A percentile compares a stretch with the other conserved stretches of the same genome.
phyloP scores from a whole-genome alignment of 139 green algal species.

The Chlamydomonas applanata region DNA sequence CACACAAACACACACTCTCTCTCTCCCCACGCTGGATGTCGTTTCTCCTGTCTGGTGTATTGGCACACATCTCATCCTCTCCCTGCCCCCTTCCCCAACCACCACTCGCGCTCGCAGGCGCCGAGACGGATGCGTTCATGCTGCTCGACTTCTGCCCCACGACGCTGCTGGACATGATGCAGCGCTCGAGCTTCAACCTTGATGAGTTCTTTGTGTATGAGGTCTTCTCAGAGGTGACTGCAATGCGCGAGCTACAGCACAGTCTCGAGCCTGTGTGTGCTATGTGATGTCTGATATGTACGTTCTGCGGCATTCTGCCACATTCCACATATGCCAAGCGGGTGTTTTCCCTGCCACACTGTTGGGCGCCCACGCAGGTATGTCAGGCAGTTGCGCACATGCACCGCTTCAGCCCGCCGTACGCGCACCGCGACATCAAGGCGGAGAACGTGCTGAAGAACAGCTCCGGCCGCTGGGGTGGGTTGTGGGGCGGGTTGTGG shows the following conservation, averaged over 20 bases:
- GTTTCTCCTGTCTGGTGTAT: no score
- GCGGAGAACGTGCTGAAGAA: slow-evolving; percentile 92
- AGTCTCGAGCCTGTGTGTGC: no score
- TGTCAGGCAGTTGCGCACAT: slow-evolving; percentile 70
- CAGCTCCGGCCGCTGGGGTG: slow-evolving; percentile 71
- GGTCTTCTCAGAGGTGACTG: not conserved
- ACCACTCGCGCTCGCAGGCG: slow-evolving; percentile 1
- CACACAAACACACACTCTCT: no score
- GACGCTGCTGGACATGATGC: slow-evolving; percentile 63
- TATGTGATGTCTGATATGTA: no score
- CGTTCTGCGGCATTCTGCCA: no score
- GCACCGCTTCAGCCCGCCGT: slow-evolving; percentile 67
- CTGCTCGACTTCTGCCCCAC: slow-evolving; percentile 76
- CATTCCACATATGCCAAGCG: no score
- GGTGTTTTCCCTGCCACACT: no score
- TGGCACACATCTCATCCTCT: not conserved
- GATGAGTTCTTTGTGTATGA: slow-evolving; percentile 44
- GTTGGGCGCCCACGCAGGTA: no score
- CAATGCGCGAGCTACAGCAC: no score
- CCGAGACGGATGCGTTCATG: slow-evolving; percentile 72
- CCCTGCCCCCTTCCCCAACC: not conserved
- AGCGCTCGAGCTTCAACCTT: slow-evolving; percentile 36
- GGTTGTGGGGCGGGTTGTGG: no score
- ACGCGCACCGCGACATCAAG: no score
- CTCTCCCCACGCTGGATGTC: no score